Evolutionary conservation across 768 basidiomycete species (phyloP).

Genomic region (Trametes gibbosa): DNA sequence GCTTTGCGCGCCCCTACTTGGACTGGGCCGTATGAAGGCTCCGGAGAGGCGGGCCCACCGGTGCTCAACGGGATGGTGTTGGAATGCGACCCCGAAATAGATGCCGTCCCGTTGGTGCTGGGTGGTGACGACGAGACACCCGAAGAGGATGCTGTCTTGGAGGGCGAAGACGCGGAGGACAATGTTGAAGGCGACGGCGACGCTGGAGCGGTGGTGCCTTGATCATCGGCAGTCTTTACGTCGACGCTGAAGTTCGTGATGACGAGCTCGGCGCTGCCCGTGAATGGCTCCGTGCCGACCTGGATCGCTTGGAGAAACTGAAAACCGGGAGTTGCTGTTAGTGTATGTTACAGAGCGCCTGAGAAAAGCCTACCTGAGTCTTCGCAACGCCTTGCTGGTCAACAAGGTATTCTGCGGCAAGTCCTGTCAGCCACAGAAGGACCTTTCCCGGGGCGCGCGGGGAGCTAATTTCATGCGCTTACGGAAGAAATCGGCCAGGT

Average conservation of each 20-base stretch:
- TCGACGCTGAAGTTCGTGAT: conserved; percentile 42
- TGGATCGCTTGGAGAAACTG: conserved; percentile 54
- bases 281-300: conserved; percentile 54
- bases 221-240: conserved; percentile 21
- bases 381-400: conserved; percentile 44
- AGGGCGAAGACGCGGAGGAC: neutral
- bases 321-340: neutral
- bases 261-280: conserved; percentile 45
- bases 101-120: neutral
- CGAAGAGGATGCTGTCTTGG: neutral
- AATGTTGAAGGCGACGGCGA: neutral
- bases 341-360: neutral
- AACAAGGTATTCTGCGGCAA: conserved; percentile 43
- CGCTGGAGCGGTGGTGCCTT: neutral
- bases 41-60: neutral
- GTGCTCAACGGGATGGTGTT: neutral
- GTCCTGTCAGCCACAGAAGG: neutral
- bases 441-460: too few species aligned
- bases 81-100: neutral
- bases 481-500: conserved; percentile 57
- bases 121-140: neutral
- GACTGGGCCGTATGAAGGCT: neutral
- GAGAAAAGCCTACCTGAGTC: conserved; percentile 36
- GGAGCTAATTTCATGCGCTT: conserved; percentile 17
- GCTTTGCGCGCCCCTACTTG: neutral